Evolutionary conservation across 208 protist genomes (phyloP).

Genomic region (Trichomonas tenax): DNA sequence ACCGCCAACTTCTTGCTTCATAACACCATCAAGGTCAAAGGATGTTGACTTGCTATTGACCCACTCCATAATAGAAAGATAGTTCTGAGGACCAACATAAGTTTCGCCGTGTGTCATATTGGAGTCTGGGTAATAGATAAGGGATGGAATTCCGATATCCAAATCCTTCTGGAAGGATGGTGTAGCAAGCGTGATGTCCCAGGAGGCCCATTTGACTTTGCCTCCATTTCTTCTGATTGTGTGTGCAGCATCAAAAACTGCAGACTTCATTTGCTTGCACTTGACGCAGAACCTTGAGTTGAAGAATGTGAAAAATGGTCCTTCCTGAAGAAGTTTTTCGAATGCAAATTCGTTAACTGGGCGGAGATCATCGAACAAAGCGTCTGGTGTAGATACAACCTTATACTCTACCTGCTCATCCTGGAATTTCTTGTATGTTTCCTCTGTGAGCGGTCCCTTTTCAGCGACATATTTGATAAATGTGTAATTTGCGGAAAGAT

Average conservation of each 20-base stretch:
- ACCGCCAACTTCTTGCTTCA: not conserved
- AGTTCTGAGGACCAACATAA: not conserved
- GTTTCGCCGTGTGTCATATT: not conserved
- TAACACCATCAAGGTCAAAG: not conserved
- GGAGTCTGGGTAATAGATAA: not conserved
- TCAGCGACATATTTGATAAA: not conserved
- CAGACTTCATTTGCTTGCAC: not conserved
- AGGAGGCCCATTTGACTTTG: not conserved
- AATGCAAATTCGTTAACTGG: conserved; percentile 4
- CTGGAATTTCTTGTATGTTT: not conserved
- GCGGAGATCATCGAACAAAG: not conserved
- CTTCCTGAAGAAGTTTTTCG: not conserved
- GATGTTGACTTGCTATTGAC: not conserved
- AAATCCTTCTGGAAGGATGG: not conserved
- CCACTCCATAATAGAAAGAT: not conserved
- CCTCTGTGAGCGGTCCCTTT: not conserved
- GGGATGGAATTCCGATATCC: not conserved
- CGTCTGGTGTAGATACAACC: not conserved
- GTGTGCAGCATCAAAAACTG: not conserved
- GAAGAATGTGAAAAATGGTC: conserved; percentile 2
- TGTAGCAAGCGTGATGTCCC: not conserved
- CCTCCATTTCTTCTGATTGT: not conserved
- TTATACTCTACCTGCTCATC: not conserved
- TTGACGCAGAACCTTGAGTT: not conserved
- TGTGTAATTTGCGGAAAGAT: not conserved